phyloP scores from a whole-genome alignment of 164 flowering plant species.

The Vitis riparia region DNA sequence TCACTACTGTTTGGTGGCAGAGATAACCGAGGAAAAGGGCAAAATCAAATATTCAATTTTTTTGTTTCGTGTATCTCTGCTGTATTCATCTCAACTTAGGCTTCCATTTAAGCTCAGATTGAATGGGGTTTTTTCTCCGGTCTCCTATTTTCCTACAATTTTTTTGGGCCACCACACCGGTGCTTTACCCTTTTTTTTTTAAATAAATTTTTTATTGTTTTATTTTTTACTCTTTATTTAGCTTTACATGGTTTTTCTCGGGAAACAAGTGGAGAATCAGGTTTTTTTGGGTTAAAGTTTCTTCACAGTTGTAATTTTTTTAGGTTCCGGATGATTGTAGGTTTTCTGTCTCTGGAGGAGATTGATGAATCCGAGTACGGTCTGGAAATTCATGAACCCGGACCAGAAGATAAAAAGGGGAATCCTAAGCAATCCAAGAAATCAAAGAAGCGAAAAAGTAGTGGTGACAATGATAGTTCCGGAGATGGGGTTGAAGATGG shows the following conservation, averaged over 20 bases:
- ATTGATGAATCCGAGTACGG: slow-evolving; percentile 72
- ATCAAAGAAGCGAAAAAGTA: slow-evolving; percentile 19
- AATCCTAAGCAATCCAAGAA: slow-evolving; percentile 6
- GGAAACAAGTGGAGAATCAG: neutral
- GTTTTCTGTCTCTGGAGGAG: slow-evolving; percentile 88
- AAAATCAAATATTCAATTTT: neutral
- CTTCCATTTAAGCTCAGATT: too few relatives aligned
- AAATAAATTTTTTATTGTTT: neutral
- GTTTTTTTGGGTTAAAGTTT: neutral
- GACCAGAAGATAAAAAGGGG: slow-evolving; percentile 2
- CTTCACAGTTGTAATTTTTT: neutral
- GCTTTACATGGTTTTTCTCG: neutral
- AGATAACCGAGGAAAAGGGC: neutral
- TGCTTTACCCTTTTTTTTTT: neutral
- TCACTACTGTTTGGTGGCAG: neutral
- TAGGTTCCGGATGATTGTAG: slow-evolving; percentile 29
- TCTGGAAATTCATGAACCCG: slow-evolving; percentile 32
- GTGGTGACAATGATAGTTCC: slow-evolving; percentile 4
- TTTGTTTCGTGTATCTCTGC: too few relatives aligned
- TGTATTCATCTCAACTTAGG: too few relatives aligned
- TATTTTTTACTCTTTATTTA: too few relatives aligned
- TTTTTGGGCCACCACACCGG: neutral
- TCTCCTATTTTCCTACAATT: too few relatives aligned
- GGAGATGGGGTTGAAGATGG: slow-evolving; percentile 8
- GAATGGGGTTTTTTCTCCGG: too few relatives aligned